A percentile compares a stretch with the other conserved stretches of the same genome.
Conservation (phyloP, 768 basidiomycete species). For the Termitomyces sp. region DNA sequence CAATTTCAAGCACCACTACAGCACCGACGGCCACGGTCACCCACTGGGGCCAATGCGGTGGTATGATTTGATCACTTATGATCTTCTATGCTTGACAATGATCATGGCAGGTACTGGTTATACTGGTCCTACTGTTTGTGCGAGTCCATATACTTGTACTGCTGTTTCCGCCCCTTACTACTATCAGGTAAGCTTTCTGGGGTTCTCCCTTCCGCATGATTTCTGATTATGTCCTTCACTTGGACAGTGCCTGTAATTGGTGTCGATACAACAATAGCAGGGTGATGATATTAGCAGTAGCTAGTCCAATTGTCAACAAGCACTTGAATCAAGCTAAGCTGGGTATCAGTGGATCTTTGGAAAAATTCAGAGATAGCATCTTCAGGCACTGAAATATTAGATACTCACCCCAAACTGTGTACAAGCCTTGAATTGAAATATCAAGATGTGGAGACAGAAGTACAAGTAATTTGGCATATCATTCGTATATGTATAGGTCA, state of each 20-base stretch:
- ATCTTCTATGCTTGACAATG: neutral
- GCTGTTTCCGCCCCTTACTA: conserved; percentile 49
- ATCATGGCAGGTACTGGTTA: conserved; percentile 31
- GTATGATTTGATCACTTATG: conserved; percentile 17
- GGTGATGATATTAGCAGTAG: neutral
- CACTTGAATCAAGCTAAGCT: neutral
- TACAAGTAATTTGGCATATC: neutral
- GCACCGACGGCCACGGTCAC: conserved; percentile 32
- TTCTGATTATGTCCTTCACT: neutral
- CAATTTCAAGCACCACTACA: conserved; percentile 15
- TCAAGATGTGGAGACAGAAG: neutral
- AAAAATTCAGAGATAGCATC: neutral
- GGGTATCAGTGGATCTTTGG: too few relatives aligned
- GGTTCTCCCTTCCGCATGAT: neutral
- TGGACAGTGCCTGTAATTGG: conserved; percentile 19
- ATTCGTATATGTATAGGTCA: neutral
- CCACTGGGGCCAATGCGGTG: conserved; percentile 51
- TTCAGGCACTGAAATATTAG: neutral
- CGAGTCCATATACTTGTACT: conserved; percentile 34
- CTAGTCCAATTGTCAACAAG: neutral
- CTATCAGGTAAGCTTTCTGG: conserved; percentile 34
- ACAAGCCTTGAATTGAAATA: neutral
- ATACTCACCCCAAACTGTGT: too few relatives aligned
- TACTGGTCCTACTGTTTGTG: conserved; percentile 42
- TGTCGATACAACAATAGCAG: neutral